These are phyloP conservation scores for Centrapalus pauciflorus DNA, from an alignment of 129 eudicot genomes.

Conservation along the genomic window DNA sequence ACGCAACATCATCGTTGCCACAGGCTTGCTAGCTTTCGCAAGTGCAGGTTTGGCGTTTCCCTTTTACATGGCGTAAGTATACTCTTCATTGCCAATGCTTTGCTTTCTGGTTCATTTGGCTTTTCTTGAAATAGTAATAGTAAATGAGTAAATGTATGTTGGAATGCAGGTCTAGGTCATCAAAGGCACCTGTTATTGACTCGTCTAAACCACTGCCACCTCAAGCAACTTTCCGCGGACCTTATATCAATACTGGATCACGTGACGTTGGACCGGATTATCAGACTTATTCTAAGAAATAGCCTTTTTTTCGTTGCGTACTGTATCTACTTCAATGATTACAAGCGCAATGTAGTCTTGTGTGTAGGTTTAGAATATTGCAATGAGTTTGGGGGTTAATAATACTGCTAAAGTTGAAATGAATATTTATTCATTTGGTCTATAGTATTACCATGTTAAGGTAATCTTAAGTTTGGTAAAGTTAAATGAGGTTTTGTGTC, in stretches of 20 bases:
- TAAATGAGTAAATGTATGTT: too few relatives aligned
- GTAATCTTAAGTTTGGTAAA: too few relatives aligned
- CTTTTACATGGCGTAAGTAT: slow-evolving; percentile 93
- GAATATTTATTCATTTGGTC: too few relatives aligned
- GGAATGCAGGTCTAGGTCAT: slow-evolving; percentile 56
- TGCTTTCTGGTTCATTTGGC: neutral
- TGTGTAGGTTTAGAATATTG: too few relatives aligned
- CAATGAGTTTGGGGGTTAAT: neutral
- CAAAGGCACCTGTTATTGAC: slow-evolving; percentile 78
- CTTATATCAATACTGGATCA: slow-evolving; percentile 92
- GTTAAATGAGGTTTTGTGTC: too few relatives aligned
- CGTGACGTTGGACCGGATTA: slow-evolving; percentile 97
- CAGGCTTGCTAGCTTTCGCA: slow-evolving; percentile 82
- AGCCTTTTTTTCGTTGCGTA: slow-evolving; percentile 4
- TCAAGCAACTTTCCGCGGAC: slow-evolving; percentile 98
- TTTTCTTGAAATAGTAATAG: neutral
- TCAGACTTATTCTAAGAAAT: slow-evolving; percentile 69
- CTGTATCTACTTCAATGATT: slow-evolving; percentile 14
- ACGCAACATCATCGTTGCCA: slow-evolving; percentile 70
- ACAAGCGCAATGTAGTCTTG: too few relatives aligned
- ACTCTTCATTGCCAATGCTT: neutral
- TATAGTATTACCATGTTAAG: too few relatives aligned
- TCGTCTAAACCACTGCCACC: slow-evolving; percentile 95
- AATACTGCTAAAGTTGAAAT: neutral
- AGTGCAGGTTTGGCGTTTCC: slow-evolving; percentile 89